Base-by-base conservation (phyloP, 192 early-diverging fungal genomes). In the Coemansia sp. region DNA sequence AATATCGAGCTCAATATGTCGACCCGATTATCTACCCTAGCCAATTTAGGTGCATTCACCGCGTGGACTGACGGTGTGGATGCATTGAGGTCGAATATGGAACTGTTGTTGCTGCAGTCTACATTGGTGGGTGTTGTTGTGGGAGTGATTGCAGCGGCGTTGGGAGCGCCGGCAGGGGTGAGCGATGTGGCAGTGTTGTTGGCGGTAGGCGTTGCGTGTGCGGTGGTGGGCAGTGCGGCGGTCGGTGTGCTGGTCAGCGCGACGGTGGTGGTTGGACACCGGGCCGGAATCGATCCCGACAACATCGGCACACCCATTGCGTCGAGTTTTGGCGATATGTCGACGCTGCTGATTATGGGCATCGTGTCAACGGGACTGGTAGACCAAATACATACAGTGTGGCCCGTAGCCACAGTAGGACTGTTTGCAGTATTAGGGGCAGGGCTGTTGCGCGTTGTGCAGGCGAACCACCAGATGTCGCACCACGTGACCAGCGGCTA, bases 1-100 rank as follows among this genome's bases (percentile, higher is more conserved):
- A 96, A 95, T 73, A 83, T 95, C 13, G 94, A 96, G 68, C 90
- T 94, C 83, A 96, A 92, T 53, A 83, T 96, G 57, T 90, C 91
- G 6, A 86, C 93, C n/a, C 85, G 94, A 8, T 78, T 96, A 18
- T 90, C 92, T 2, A 94, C 93, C 9, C 73, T 76, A 47, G 67
- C 89, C 2, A 90, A 91, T 62, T 61, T 89, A 68, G 91, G 91
- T 12, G 69, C 82, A 16, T 75, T 93, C n/a, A 86, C 88, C 59
- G 61, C 60, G 57, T 70, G 62, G 12, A 43, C 68, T 0, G 82
- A 83, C 2, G 71, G 88, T 0, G 77, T 85, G 55, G 61, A 74
- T 12, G 73, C 91, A 12, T 78, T 93, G 23, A 74, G 79, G 50
- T 90, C 92, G 11, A 94, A 95, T 59, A 64, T 93, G 39, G 85